phyloP scores from a whole-genome alignment of 805 yeast genomes.

The Lipomyces mesembrius region DNA sequence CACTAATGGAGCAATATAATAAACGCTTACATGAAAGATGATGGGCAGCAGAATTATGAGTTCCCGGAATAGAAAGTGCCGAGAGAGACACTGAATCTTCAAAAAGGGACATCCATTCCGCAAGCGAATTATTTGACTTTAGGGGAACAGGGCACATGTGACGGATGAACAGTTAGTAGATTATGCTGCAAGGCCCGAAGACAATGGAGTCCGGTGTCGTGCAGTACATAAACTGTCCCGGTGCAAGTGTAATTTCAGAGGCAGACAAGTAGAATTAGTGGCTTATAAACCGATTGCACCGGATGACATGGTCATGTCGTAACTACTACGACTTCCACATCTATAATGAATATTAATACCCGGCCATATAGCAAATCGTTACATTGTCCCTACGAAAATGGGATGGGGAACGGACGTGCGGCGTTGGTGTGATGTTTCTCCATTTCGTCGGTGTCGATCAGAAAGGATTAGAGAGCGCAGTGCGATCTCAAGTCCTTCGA shows the following conservation, averaged over 20 bases:
- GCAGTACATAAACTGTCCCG: too few species aligned
- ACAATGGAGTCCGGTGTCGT: too few species aligned
- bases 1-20: not conserved
- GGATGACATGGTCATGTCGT: not conserved
- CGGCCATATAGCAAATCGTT: not conserved
- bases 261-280: not conserved
- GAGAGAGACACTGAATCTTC: constrained; percentile 58
- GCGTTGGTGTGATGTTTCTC: not conserved
- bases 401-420: not conserved
- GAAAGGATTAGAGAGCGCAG: too few species aligned
- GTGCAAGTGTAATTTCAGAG: too few species aligned
- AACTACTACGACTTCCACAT: not conserved
- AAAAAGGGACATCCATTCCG: constrained; percentile 59
- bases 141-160: constrained; percentile 27
- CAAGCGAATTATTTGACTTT: constrained; percentile 14
- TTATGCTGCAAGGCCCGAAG: too few species aligned
- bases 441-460: too few species aligned
- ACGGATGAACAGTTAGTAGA: not conserved
- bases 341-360: not conserved
- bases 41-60: constrained; percentile 81
- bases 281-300: not conserved
- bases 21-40: constrained; percentile 53
- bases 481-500: too few species aligned
- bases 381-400: not conserved
- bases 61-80: constrained; percentile 73